Percentiles rank a stretch among this genome's conserved stretches.
phyloP scores from a whole-genome alignment of 1,284 basidiomycete genomes.

The Sphaerobolus stellatus region DNA sequence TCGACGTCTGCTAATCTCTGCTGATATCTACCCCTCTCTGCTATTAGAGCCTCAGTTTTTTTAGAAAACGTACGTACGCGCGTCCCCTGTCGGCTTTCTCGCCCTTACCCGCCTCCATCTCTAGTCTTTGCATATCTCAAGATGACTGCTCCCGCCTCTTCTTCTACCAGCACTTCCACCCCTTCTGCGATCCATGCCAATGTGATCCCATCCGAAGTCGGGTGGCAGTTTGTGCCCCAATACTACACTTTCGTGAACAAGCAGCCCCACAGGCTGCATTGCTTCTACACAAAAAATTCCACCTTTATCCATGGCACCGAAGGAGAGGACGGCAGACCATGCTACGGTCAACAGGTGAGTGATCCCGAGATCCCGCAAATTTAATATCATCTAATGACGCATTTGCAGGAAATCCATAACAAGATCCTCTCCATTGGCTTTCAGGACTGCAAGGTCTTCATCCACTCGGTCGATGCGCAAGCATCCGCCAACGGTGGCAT shows the following conservation, averaged over 20 bases:
- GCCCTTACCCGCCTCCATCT: background rate
- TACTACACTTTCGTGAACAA: slow-evolving; percentile 99
- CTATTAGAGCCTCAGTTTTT: no score
- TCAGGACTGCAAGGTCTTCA: slow-evolving; percentile 97
- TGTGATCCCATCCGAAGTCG: slow-evolving; percentile 84
- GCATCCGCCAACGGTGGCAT: slow-evolving; percentile 94
- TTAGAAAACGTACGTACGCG: no score
- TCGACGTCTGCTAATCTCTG: no score
- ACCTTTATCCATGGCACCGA: slow-evolving; percentile 96
- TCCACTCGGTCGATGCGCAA: slow-evolving; percentile 92
- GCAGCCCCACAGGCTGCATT: slow-evolving; percentile 93
- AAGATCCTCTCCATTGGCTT: slow-evolving; percentile 93
- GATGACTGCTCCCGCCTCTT: slow-evolving; percentile 7
- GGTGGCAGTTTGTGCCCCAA: slow-evolving; percentile 96
- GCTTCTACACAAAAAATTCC: slow-evolving; percentile 98
- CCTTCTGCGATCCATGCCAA: slow-evolving; percentile 42
- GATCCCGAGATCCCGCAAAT: slow-evolving; percentile 7
- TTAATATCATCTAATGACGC: background rate
- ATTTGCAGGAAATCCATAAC: slow-evolving; percentile 88
- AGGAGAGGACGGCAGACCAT: slow-evolving; percentile 87
- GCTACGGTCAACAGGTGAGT: slow-evolving; percentile 88
- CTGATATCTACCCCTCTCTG: no score
- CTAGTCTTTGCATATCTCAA: background rate
- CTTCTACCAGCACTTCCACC: slow-evolving; percentile 34
- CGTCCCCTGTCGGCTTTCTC: background rate